Base-by-base conservation (phyloP, 2,329 filamentous ascomycete genomes). In the Eutypella sp. region DNA sequence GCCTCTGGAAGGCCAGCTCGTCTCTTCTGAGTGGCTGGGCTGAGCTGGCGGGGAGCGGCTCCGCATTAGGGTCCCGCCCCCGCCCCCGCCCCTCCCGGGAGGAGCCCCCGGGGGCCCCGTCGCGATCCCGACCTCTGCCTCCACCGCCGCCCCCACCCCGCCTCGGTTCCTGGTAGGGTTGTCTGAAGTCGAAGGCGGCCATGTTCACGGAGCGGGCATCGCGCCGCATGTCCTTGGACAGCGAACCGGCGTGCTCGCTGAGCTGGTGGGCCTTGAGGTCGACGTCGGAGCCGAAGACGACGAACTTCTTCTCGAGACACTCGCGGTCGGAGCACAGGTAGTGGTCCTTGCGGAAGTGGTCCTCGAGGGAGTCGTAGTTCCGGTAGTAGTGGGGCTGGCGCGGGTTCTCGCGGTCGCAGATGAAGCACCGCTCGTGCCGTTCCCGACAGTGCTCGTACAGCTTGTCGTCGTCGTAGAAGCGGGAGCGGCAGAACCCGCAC, bases 401-500 rank as follows among this genome's bases (percentile, higher is more conserved):
- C 3, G 78, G 75, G 54, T 82, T 74, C 37, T 73, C 64, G 41
- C 89, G 75, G 62, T 99, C 93, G 64, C 93, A 99, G 44, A 99
- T 80, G 63, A 96, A 93, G 67, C 93, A 99, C 46, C 89, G 80
- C 68, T 99, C 93, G 65, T 99, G 93, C 65, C 88, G 92, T 64
- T 92, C 87, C 50, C 92, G 82, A 63, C 93, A 97, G 68, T 99
- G 93, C 44, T 87, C 79, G 64, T 91, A 99, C 1, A 99, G 75
- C 69, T 96, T 95, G 62, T 99, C 93, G 56, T 91, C 89, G 39
- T 95, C 91, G 65, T 97, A 99, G 68, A 97, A 99, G 29, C 92
- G 80, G 62, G 89, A 81, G 45, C 84, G 82, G 65, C 93, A 99
- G 68, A 99, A 99, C 4, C 83, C 87, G 67, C 93, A 99, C 44